These are phyloP conservation scores for Paraphoma sp. DNA, from an alignment of 2,329 filamentous ascomycete species.

Conservation along the genomic window DNA sequence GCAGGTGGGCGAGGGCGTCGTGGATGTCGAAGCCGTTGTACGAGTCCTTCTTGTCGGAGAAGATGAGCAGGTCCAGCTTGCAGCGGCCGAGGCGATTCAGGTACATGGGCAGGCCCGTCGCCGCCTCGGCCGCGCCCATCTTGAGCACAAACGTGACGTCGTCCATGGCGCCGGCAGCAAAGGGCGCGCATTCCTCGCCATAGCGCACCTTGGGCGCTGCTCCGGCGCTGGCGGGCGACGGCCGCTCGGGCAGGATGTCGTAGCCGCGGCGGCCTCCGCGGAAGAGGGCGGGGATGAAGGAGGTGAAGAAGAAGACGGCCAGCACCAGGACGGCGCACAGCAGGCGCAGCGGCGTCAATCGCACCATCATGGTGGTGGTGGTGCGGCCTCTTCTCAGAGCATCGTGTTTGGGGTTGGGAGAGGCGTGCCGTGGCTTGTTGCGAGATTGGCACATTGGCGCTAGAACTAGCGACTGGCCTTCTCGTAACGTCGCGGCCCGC, in stretches of 20 bases:
- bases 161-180: slow-evolving; percentile 39
- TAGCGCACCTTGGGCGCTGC: slow-evolving; percentile 28
- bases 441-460: slow-evolving; percentile 16
- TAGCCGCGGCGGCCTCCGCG: slow-evolving; percentile 40
- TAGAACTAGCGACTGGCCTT: not conserved
- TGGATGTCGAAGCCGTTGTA: slow-evolving; percentile 57
- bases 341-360: slow-evolving; percentile 44
- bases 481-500: slow-evolving; percentile 3
- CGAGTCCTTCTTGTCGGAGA: slow-evolving; percentile 65
- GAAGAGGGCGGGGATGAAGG: slow-evolving; percentile 29
- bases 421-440: slow-evolving; percentile 9
- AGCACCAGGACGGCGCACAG: slow-evolving; percentile 36
- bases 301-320: slow-evolving; percentile 27
- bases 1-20: slow-evolving; percentile 54
- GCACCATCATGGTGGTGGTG: slow-evolving; percentile 43
- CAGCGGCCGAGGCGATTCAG: slow-evolving; percentile 63
- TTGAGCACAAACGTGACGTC: slow-evolving; percentile 64
- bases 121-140: slow-evolving; percentile 64
- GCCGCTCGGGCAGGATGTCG: slow-evolving; percentile 37
- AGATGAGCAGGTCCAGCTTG: slow-evolving; percentile 62
- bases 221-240: slow-evolving; percentile 25
- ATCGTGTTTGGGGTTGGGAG: slow-evolving; percentile 19
- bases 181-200: slow-evolving; percentile 42
- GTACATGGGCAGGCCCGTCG: slow-evolving; percentile 63
- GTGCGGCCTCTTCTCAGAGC: slow-evolving; percentile 15